Base-by-base conservation (phyloP, 176 grass and related monocot genomes). In the Juncus effusus region DNA sequence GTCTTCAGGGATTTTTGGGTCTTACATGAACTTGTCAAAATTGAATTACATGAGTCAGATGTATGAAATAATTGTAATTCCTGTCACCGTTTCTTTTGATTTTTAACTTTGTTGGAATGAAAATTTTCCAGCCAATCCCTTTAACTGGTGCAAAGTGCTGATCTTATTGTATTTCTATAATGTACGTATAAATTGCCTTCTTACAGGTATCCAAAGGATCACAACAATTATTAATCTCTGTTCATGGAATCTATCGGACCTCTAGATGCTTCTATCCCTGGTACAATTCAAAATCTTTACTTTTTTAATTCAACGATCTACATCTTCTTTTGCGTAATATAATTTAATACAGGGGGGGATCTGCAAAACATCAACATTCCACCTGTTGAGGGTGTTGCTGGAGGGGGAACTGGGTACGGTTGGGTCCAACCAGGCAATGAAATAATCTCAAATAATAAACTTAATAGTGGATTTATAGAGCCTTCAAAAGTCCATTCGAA, bases 381-480 rank as follows among this genome's bases (percentile, higher is more conserved):
- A 7, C 88, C 88, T 70, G 80, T 97, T 60, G 93, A 97, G 86
- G 93, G 93, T 73, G 64, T 97, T 75, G 82, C 93, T 86, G 93
- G 93, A 75, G 93, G 93, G 58, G 93, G 93, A 19, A 97, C 93
- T 69, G 87, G 87, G 51, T 97, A 97, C 83, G 93, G 93, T 67
- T 97, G 93, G 93, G 82, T 75, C 50, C 78, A 92, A 63, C 82
- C 82, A 65, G 44, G 44, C 19, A 47, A 47, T 47, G 82, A 81
- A 11, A 64, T 68, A 50, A 63, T 69, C 7, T 77, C 75, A 38
- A 83, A 69, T 11, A 83, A 71, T 61, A 36, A 88, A 57, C 61
- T 79, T 62, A 42, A 67, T 47, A 62, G 76, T 64, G 62, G 66
- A 5, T 14, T 35, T 16, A 80, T 92, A 84, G 88, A 97, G 47